Conservation (phyloP, 1,284 basidiomycete genomes). For the Cystobasidium pallidum region DNA sequence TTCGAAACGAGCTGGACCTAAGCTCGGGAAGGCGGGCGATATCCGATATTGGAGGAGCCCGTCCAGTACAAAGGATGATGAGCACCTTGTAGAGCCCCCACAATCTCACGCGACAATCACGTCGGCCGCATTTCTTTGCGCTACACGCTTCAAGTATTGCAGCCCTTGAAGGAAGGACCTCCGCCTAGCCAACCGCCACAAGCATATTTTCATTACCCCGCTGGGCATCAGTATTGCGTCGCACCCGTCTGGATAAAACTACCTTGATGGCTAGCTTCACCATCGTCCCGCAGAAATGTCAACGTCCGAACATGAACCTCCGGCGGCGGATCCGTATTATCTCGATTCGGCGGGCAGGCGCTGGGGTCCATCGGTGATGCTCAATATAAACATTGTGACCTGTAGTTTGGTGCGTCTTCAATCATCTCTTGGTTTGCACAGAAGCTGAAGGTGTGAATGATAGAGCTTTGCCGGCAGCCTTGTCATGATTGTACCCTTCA, state of each 20-base stretch:
- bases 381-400: constrained; percentile 23
- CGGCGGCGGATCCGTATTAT: constrained; percentile 1
- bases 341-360: constrained; percentile 11
- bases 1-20: neutral
- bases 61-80: neutral
- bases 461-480: constrained; percentile 27
- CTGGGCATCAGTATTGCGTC: neutral
- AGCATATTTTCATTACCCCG: neutral
- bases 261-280: neutral
- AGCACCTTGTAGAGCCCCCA: neutral
- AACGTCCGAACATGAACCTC: neutral
- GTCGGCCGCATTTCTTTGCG: neutral
- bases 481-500: constrained; percentile 43
- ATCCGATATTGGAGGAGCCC: neutral
- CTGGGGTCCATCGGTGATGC: neutral
- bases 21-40: neutral
- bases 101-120: neutral
- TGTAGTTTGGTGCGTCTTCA: constrained; percentile 30
- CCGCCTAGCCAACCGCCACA: neutral
- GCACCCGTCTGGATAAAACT: neutral
- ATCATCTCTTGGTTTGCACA: neutral
- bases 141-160: neutral
- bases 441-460: neutral
- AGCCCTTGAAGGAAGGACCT: neutral
- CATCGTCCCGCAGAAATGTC: neutral